A percentile compares a stretch with the other conserved stretches of the same genome.
Conservation (phyloP, 768 basidiomycete genomes). For the Suillus paluster region DNA sequence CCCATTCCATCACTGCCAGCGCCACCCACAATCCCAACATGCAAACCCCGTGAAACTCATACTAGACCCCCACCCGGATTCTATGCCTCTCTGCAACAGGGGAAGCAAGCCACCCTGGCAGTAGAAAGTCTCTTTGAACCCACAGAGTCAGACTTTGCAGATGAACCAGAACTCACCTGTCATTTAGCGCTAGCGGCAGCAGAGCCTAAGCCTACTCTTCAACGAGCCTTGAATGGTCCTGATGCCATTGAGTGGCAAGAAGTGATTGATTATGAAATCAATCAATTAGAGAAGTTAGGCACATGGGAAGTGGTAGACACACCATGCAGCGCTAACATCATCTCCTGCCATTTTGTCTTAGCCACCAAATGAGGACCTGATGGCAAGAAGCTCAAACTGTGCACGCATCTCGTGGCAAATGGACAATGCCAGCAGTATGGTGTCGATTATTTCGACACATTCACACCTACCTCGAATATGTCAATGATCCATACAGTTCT, state of each 20-base stretch:
- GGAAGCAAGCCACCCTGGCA: background rate
- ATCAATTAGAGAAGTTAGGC: conserved; percentile 20
- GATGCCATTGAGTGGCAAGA: conserved; percentile 7
- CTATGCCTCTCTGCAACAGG: background rate
- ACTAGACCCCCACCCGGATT: background rate
- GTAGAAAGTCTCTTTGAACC: background rate
- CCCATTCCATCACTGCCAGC: no score
- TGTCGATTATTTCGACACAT: no score
- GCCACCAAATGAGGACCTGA: background rate
- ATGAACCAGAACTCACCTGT: background rate
- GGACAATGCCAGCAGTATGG: background rate
- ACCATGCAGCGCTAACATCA: conserved; percentile 30
- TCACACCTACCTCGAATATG: conserved; percentile 14
- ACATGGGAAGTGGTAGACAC: conserved; percentile 30
- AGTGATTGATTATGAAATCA: conserved; percentile 18
- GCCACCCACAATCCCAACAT: no score
- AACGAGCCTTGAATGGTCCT: background rate
- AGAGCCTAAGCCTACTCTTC: conserved; percentile 2
- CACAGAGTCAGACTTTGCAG: background rate
- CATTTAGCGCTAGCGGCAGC: background rate
- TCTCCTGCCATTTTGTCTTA: conserved; percentile 21
- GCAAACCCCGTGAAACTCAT: background rate
- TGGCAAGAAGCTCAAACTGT: conserved; percentile 1
- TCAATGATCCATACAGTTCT: conserved; percentile 15
- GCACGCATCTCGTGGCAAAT: conserved; percentile 4